A percentile compares a stretch with the other conserved stretches of the same genome.
Evolutionary conservation across 352 stramenopile species (phyloP).

Genomic region (Globisporangium solare): DNA sequence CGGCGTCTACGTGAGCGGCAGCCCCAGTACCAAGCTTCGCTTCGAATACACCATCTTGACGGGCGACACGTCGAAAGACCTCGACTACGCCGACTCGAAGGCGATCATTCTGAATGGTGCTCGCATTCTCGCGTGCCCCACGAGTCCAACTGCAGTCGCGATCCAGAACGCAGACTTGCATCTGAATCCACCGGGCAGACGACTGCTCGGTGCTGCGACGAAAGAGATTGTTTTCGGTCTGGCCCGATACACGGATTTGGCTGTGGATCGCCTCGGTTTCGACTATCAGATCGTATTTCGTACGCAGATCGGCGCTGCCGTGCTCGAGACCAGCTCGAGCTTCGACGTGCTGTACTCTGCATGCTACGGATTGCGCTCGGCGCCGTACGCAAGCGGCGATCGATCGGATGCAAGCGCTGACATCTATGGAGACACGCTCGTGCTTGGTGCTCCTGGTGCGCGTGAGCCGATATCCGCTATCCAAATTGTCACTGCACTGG

Average conservation of each 20-base stretch:
- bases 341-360: constrained; percentile 76
- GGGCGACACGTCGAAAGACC: constrained; percentile 49
- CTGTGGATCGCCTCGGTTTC: constrained; percentile 68
- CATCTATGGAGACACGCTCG: constrained; percentile 58
- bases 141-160: constrained; percentile 21
- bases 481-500: constrained; percentile 61
- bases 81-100: constrained; percentile 62
- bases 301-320: constrained; percentile 30
- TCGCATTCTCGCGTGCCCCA: constrained; percentile 64
- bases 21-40: constrained; percentile 34
- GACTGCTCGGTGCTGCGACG: constrained; percentile 30
- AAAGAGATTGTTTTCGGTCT: constrained; percentile 57
- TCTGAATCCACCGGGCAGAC: constrained; percentile 68
- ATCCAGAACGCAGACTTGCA: constrained; percentile 65
- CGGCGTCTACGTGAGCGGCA: constrained; percentile 52
- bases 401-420: constrained; percentile 58
- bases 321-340: constrained; percentile 38
- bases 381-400: constrained; percentile 54
- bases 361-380: constrained; percentile 58
- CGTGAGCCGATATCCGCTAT: constrained; percentile 57
- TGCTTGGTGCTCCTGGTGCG: constrained; percentile 58
- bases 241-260: constrained; percentile 60
- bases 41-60: constrained; percentile 79
- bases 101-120: constrained; percentile 63
- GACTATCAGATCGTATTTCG: constrained; percentile 63